phyloP scores from a whole-genome alignment of 2,329 filamentous ascomycete genomes.

The Colletotrichum phormii region DNA sequence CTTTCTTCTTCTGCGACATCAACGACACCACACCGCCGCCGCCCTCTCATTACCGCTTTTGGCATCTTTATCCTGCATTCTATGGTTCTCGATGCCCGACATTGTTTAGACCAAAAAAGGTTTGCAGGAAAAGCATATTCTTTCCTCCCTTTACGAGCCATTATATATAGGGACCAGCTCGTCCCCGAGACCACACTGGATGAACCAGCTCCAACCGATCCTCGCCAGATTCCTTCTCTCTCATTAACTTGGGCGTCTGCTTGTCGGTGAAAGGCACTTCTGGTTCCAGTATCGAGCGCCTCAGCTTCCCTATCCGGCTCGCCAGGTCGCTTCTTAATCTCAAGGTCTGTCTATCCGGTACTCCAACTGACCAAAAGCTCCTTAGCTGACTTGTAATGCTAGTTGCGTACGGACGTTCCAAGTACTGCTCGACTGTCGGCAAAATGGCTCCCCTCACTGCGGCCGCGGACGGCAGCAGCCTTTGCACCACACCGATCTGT shows the following conservation, averaged over 20 bases:
- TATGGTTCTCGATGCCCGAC: neutral
- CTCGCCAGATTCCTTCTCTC: neutral
- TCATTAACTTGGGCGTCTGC: too few relatives aligned
- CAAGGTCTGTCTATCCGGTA: neutral
- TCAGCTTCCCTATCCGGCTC: neutral
- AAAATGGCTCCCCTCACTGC: slow-evolving; percentile 16
- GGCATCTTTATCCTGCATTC: neutral
- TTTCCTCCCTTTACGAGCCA: neutral
- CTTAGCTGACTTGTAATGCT: neutral
- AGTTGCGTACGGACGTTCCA: neutral
- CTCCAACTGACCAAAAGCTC: neutral
- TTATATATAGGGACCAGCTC: slow-evolving; percentile 11
- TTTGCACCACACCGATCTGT: slow-evolving; percentile 43
- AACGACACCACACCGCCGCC: neutral
- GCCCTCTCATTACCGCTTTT: neutral
- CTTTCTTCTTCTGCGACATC: neutral
- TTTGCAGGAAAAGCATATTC: neutral
- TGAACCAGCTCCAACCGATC: neutral
- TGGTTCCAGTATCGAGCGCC: neutral
- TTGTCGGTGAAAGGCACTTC: neutral
- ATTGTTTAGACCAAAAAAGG: neutral
- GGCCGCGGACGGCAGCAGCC: neutral
- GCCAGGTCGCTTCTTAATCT: neutral
- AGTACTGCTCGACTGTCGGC: neutral
- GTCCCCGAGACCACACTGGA: neutral